phyloP scores from a whole-genome alignment of 1,139 yeast species.

The Scheffersomyces stambukii region DNA sequence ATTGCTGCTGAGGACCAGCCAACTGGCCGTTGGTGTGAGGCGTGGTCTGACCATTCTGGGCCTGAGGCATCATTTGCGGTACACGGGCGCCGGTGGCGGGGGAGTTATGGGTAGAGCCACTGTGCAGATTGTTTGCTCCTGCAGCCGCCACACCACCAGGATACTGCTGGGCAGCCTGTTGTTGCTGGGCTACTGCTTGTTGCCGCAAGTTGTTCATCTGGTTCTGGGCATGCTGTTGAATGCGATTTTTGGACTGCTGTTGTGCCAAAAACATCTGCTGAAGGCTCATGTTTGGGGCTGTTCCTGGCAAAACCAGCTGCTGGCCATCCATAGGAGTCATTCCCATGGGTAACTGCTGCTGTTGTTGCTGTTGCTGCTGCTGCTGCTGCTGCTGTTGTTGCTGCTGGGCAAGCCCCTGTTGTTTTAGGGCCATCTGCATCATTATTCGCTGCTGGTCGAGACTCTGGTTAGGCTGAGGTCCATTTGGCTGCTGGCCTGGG shows the following conservation, averaged over 20 bases:
- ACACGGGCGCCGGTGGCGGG: slow-evolving; percentile 19
- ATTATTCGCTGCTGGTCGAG: slow-evolving; percentile 7
- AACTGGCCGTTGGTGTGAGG: slow-evolving; percentile 1
- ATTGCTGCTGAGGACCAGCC: background rate
- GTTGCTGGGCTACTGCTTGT: slow-evolving; percentile 36
- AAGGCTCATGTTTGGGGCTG: slow-evolving; percentile 12
- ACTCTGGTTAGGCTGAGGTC: slow-evolving; percentile 7
- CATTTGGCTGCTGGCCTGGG: slow-evolving; percentile 4
- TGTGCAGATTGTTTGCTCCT: slow-evolving; percentile 10
- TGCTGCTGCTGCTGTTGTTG: slow-evolving; percentile 18
- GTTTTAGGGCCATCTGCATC: slow-evolving; percentile 8
- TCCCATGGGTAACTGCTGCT: slow-evolving; percentile 9
- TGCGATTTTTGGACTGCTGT: slow-evolving; percentile 25
- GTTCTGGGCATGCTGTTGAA: slow-evolving; percentile 48
- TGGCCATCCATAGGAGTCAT: slow-evolving; percentile 3
- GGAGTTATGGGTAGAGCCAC: slow-evolving; percentile 14
- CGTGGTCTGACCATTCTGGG: slow-evolving; percentile 6
- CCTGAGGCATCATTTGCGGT: slow-evolving; percentile 18
- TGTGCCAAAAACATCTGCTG: slow-evolving; percentile 15
- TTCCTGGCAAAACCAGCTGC: slow-evolving; percentile 6
- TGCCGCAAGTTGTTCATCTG: slow-evolving; percentile 52
- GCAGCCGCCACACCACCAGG: too few species aligned
- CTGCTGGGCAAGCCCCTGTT: slow-evolving; percentile 8
- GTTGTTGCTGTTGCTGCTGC: slow-evolving; percentile 16
- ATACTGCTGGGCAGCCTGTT: slow-evolving; percentile 19